Percentiles rank a stretch among this genome's conserved stretches.
These are phyloP conservation scores for Chenopodium berlandieri DNA, from an alignment of 148 eudicot genomes.

Conservation along the genomic window DNA sequence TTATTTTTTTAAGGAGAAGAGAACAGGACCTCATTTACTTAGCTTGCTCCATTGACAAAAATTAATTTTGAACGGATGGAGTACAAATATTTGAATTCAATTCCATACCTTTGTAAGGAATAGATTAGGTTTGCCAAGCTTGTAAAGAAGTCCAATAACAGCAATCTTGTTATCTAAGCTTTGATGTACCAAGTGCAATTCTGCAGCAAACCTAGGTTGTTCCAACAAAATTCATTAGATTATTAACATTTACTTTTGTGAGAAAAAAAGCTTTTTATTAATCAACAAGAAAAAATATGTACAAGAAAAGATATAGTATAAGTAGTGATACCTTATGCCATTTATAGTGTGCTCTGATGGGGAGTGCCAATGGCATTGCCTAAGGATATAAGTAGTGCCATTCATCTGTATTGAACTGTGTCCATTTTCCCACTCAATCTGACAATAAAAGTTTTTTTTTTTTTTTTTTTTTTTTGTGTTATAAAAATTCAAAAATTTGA, in stretches of 20 bases:
- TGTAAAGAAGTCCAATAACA: conserved; percentile 50
- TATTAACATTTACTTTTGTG: background rate
- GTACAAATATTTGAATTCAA: too few relatives aligned
- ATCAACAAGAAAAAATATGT: background rate
- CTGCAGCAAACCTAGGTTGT: conserved; percentile 49
- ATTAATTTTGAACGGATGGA: too few relatives aligned
- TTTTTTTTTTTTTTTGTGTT: too few relatives aligned
- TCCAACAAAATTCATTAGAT: background rate
- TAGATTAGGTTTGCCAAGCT: conserved; percentile 44
- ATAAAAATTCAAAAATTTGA: too few relatives aligned
- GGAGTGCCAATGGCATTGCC: conserved; percentile 68
- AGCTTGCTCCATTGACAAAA: too few relatives aligned
- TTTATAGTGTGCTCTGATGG: conserved; percentile 72
- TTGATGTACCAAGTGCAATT: conserved; percentile 63
- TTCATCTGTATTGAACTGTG: conserved; percentile 51
- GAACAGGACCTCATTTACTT: too few relatives aligned
- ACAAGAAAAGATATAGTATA: background rate
- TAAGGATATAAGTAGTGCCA: conserved; percentile 41
- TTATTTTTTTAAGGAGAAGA: too few relatives aligned
- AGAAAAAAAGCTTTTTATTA: background rate
- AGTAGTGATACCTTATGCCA: conserved; percentile 40
- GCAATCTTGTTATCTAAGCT: conserved; percentile 39
- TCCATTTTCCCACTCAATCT: conserved; percentile 48
- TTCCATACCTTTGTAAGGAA: conserved; percentile 48
- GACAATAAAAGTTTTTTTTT: background rate